Evolutionary conservation across 1,284 basidiomycete species (phyloP).

Genomic region (Ceratobasidium sp.): DNA sequence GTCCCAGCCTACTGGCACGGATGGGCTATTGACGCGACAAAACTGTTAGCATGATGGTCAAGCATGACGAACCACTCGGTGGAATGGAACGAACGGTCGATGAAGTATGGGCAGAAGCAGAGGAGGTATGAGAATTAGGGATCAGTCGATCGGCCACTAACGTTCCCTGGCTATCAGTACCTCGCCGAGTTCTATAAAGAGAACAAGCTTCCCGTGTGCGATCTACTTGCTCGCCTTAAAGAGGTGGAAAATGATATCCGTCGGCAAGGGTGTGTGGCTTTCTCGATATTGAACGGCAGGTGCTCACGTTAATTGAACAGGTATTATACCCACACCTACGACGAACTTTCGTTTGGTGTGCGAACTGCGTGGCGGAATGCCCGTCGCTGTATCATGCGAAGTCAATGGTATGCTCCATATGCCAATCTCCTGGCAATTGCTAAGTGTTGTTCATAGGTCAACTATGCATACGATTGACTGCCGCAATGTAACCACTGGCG

Average conservation of each 20-base stretch:
- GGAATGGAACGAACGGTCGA: slow-evolving; percentile 21
- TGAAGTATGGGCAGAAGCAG: slow-evolving; percentile 18
- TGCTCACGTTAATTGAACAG: not conserved
- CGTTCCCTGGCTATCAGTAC: not conserved
- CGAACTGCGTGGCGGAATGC: slow-evolving; percentile 29
- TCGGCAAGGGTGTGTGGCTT: not conserved
- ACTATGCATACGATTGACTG: slow-evolving; percentile 33
- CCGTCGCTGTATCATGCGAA: slow-evolving; percentile 28
- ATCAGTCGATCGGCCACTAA: not conserved
- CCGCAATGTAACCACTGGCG: slow-evolving; percentile 18
- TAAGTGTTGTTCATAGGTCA: not conserved
- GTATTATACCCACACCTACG: slow-evolving; percentile 26
- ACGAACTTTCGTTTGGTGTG: slow-evolving; percentile 25
- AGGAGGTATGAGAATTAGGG: slow-evolving; percentile 1
- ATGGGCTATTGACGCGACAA: not conserved
- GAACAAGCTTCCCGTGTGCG: slow-evolving; percentile 23
- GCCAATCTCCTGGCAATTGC: not conserved
- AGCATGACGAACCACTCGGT: slow-evolving; percentile 25
- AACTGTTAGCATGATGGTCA: slow-evolving; percentile 33
- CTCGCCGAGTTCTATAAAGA: slow-evolving; percentile 27
- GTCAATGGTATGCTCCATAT: slow-evolving; percentile 8
- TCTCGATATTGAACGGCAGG: not conserved
- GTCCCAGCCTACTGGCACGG: not conserved
- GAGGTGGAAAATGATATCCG: slow-evolving; percentile 26
- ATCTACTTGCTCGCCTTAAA: slow-evolving; percentile 13